Evolutionary conservation across 2,329 filamentous ascomycete species (phyloP).

Genomic region (Pezicula rhizophila): DNA sequence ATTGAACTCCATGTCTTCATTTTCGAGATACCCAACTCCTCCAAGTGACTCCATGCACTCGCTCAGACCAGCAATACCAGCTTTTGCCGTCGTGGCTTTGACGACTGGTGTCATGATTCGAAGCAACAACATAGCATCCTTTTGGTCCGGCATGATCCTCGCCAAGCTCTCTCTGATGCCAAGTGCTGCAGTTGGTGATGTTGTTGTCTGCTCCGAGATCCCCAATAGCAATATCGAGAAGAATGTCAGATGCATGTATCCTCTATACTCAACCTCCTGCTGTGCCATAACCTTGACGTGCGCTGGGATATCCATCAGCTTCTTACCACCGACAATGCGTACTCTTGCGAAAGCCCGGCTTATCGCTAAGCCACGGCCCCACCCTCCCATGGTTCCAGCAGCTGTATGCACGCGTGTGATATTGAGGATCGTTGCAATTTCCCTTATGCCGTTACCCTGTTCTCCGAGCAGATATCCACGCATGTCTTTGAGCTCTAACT

Average conservation of each 20-base stretch:
- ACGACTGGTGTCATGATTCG: constrained; percentile 53
- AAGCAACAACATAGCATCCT: constrained; percentile 36
- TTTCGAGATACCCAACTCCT: constrained; percentile 61
- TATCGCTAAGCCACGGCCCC: constrained; percentile 50
- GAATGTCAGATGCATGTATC: constrained; percentile 48
- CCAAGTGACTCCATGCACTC: constrained; percentile 59
- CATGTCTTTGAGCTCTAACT: constrained; percentile 59
- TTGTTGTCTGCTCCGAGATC: constrained; percentile 38
- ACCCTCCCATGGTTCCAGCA: constrained; percentile 44
- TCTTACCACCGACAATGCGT: constrained; percentile 43
- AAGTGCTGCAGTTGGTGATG: background rate
- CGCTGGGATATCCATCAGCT: constrained; percentile 43
- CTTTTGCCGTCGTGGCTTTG: constrained; percentile 52
- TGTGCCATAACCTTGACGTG: constrained; percentile 55
- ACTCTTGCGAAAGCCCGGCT: constrained; percentile 52
- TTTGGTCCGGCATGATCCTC: background rate
- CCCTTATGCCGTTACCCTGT: constrained; percentile 60
- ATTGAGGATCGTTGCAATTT: constrained; percentile 63
- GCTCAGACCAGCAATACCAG: constrained; percentile 42
- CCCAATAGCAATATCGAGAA: constrained; percentile 50
- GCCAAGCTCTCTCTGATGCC: constrained; percentile 9
- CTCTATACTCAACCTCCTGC: constrained; percentile 49
- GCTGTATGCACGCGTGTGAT: constrained; percentile 57
- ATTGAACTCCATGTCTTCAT: constrained; percentile 58
- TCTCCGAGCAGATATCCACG: constrained; percentile 61